Evolutionary conservation across 768 basidiomycete genomes (phyloP), one percentile per base, ranked within the genome.

Genomic region (Amanita polypyramis): DNA sequence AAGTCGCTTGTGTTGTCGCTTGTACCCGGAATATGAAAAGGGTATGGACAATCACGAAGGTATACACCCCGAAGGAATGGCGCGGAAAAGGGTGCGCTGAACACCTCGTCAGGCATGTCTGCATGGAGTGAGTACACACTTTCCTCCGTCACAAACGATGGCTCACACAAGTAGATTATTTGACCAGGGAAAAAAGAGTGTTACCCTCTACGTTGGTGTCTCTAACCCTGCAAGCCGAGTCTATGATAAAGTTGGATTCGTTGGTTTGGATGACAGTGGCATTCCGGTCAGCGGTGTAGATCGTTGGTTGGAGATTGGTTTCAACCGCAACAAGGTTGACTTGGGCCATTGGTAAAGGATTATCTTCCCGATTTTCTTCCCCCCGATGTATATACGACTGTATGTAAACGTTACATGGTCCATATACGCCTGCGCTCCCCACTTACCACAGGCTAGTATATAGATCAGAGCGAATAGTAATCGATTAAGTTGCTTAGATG

Each of bases 21-120:
- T 75, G 74, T 23, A 84, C 85, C 6, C 68, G 87, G 9, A 76
- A 77, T 50, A 78, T 70, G 20, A 66, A 70, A 1, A 68, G 56
- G 4, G 71, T 82, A 20, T 76, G 78, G 2, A 75, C 80, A 0
- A 77, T 89, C 38, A 81, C 81, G 33, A 88, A 89, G 59, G 85
- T 88, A 0, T 82, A 68, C 57, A 88, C 86, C 0, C 65, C 70
- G 40, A 66, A 74, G 0, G 32, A 54, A 2, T 81, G 75, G 70
- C 68, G 80, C 37, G 59, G 71, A 0, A 63, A 58, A 1, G 74
- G 79, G 3, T 82, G 73, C 54, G 86, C 86, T 0, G 76, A 76
- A 56, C 69, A 74, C 6, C 73, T 89, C 14, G 73, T 82, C 1
- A 70, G 77, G 4, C 64, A 66, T 12, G 81, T 85, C 19, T 77